Conservation (phyloP, 768 basidiomycete genomes). For the Hemileccinum impolitum region DNA sequence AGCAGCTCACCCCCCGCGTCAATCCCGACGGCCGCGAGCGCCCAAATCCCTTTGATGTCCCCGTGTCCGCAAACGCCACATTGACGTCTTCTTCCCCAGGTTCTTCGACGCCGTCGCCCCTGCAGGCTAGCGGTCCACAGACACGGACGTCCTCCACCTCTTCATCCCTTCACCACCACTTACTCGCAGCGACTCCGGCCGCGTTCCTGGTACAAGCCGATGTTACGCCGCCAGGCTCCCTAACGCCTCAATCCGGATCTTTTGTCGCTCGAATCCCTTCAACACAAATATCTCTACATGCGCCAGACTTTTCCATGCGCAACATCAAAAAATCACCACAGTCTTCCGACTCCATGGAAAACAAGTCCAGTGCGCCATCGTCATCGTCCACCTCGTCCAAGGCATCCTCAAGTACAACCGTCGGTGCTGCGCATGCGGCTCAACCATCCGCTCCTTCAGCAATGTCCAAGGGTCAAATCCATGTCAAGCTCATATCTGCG, state of each 20-base stretch:
- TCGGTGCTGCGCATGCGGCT: conserved; percentile 18
- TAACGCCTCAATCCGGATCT: conserved; percentile 45
- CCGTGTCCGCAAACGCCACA: conserved; percentile 30
- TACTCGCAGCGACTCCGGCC: conserved; percentile 23
- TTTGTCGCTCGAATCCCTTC: conserved; percentile 53
- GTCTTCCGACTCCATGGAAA: conserved; percentile 32
- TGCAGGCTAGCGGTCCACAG: conserved; percentile 4
- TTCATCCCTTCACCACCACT: conserved; percentile 23
- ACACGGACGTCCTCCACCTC: conserved; percentile 16
- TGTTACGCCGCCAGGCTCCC: conserved; percentile 43
- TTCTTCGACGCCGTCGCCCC: neutral
- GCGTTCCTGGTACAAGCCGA: conserved; percentile 28
- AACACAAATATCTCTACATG: conserved; percentile 74
- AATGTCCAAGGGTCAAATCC: conserved; percentile 71
- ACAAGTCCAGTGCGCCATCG: conserved; percentile 38
- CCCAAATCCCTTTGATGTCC: conserved; percentile 61
- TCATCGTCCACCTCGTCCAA: conserved; percentile 38
- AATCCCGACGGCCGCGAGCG: conserved; percentile 41
- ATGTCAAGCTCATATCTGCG: conserved; percentile 94
- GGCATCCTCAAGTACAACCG: conserved; percentile 29
- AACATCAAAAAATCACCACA: conserved; percentile 42
- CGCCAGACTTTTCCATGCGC: conserved; percentile 81
- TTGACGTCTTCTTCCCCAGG: conserved; percentile 15
- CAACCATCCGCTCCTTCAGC: conserved; percentile 31
- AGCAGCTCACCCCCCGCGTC: conserved; percentile 62